Conservation (phyloP, 2,329 filamentous ascomycete species). For the Pseudogymnoascus sp. region DNA sequence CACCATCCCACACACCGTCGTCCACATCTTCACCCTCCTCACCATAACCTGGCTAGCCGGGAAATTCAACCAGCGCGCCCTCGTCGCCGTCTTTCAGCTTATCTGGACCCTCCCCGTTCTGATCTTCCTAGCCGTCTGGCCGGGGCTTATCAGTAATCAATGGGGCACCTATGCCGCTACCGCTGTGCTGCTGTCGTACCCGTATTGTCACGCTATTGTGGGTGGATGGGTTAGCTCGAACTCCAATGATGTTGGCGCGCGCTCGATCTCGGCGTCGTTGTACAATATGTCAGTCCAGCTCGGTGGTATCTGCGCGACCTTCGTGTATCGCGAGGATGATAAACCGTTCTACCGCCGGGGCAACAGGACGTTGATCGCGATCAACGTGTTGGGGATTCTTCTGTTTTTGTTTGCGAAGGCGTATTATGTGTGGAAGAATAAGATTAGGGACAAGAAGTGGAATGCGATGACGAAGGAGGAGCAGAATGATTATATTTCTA, state of each 20-base stretch:
- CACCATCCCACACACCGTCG: constrained; percentile 36
- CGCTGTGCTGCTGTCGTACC: constrained; percentile 21
- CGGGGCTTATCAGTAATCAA: constrained; percentile 19
- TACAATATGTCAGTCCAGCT: constrained; percentile 47
- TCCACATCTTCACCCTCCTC: constrained; percentile 37
- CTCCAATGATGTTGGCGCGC: constrained; percentile 51
- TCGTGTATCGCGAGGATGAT: constrained; percentile 39
- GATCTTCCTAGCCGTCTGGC: constrained; percentile 27
- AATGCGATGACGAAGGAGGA: constrained; percentile 36
- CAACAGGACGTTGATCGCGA: constrained; percentile 44
- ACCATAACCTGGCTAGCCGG: constrained; percentile 38
- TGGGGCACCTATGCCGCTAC: constrained; percentile 32
- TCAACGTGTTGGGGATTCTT: constrained; percentile 36
- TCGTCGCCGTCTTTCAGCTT: constrained; percentile 29
- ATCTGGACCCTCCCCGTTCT: constrained; percentile 35
- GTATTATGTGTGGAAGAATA: constrained; percentile 40
- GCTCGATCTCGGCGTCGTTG: constrained; percentile 52
- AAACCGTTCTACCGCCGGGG: constrained; percentile 43
- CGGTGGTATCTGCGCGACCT: constrained; percentile 31
- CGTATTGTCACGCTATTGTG: constrained; percentile 25
- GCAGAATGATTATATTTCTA: constrained; percentile 35
- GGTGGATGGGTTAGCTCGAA: constrained; percentile 44
- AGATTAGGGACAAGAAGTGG: constrained; percentile 34
- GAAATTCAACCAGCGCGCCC: constrained; percentile 30
- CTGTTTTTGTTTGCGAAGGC: constrained; percentile 37